Percentiles rank a stretch among this genome's conserved stretches.
Evolutionary conservation across 441 rosid species (phyloP).

Genomic region (Adansonia madagascariensis): DNA sequence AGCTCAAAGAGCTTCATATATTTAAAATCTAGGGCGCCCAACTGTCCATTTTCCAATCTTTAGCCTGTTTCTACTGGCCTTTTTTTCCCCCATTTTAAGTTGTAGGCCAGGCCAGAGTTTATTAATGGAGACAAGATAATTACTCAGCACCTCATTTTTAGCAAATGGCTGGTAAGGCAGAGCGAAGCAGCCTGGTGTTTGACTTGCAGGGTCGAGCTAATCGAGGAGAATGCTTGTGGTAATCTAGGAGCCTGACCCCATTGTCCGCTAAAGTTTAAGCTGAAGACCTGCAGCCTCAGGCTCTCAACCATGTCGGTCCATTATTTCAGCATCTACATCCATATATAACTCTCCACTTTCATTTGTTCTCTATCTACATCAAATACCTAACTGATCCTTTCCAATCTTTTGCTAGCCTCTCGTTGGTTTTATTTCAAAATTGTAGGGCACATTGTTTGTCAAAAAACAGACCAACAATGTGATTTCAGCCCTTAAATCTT

Average conservation of each 20-base stretch:
- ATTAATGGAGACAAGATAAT: too few species aligned
- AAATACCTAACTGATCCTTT: neutral
- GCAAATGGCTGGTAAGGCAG: too few species aligned
- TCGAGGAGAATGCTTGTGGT: neutral
- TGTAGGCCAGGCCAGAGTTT: neutral
- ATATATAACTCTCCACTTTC: neutral
- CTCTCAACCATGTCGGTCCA: neutral
- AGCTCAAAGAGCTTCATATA: neutral
- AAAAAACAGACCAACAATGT: slow-evolving; percentile 6
- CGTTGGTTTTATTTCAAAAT: neutral
- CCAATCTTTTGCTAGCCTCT: neutral
- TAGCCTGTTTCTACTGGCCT: neutral
- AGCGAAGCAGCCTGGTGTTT: too few species aligned
- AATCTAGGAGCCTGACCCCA: neutral
- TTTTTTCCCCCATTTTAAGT: neutral
- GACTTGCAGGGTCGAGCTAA: neutral
- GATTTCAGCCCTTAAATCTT: neutral
- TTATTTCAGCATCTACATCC: slow-evolving; percentile 4
- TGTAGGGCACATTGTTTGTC: slow-evolving; percentile 6
- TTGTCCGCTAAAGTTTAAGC: neutral
- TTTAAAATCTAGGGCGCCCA: neutral
- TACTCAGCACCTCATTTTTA: too few species aligned
- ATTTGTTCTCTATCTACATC: neutral
- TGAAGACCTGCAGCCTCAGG: neutral
- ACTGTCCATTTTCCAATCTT: neutral